phyloP scores from a whole-genome alignment of 441 rosid genomes.

The Croton setiger region DNA sequence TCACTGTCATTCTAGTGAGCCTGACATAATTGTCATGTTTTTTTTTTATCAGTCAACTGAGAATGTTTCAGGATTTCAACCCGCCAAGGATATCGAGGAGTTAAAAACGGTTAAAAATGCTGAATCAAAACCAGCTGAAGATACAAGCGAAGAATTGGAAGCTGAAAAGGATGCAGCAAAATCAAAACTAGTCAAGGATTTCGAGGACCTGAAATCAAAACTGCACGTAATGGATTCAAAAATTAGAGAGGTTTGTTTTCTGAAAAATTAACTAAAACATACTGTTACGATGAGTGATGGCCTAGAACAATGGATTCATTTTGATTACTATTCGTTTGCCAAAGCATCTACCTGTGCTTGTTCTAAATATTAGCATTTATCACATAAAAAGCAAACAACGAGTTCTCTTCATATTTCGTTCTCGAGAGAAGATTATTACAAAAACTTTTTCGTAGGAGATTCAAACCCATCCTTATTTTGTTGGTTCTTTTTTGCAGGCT shows the following conservation, averaged over 20 bases:
- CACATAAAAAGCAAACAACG: too few relatives aligned
- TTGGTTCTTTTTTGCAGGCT: constrained; percentile 34
- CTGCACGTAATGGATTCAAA: constrained; percentile 30
- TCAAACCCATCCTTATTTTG: not conserved
- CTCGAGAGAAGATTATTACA: not conserved
- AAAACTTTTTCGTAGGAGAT: not conserved
- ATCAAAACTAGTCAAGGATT: constrained; percentile 24
- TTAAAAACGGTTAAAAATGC: constrained; percentile 11
- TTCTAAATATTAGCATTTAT: not conserved
- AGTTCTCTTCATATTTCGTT: not conserved
- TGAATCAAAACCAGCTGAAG: constrained; percentile 16
- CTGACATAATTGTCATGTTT: not conserved
- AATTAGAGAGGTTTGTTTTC: constrained; percentile 33
- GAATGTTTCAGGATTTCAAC: constrained; percentile 16
- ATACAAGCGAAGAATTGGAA: constrained; percentile 15
- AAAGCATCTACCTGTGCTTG: not conserved
- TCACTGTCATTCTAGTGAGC: not conserved
- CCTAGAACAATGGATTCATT: not conserved
- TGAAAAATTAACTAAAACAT: not conserved
- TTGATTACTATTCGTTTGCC: constrained; percentile 1
- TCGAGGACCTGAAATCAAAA: constrained; percentile 33
- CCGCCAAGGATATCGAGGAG: constrained; percentile 19
- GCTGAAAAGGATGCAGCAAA: constrained; percentile 16
- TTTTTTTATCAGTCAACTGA: constrained; percentile 27
- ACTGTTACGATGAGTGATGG: too few relatives aligned